A percentile compares a stretch with the other conserved stretches of the same genome.
Evolutionary conservation across 345 rosid species (phyloP).

Genomic region (Eucalyptus tenuipes): DNA sequence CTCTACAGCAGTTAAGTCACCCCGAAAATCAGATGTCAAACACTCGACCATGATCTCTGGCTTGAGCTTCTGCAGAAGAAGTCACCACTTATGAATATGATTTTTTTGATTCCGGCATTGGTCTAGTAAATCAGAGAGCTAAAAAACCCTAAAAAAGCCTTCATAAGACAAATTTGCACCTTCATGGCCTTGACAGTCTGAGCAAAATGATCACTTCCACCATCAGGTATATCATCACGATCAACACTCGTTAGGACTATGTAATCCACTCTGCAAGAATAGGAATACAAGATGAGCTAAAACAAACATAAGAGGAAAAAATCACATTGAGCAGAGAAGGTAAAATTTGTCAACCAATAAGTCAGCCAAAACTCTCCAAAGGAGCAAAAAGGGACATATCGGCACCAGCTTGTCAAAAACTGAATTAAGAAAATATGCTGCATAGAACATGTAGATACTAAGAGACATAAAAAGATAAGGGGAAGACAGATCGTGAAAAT

Average conservation of each 20-base stretch:
- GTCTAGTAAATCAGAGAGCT: neutral
- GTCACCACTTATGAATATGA: neutral
- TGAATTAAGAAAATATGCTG: neutral
- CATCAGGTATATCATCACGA: slow-evolving; percentile 96
- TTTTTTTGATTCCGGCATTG: neutral
- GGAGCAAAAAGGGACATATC: neutral
- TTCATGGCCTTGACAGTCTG: slow-evolving; percentile 85
- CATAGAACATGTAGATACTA: neutral
- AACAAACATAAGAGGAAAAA: neutral
- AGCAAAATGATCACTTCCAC: slow-evolving; percentile 98
- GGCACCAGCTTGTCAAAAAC: neutral
- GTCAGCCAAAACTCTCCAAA: neutral
- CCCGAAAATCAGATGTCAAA: slow-evolving; percentile 92
- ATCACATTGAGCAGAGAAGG: neutral
- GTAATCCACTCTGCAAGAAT: slow-evolving; percentile 69
- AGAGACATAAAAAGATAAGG: neutral
- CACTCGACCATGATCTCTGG: slow-evolving; percentile 97
- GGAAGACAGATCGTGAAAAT: neutral
- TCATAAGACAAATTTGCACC: slow-evolving; percentile 18
- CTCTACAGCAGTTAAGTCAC: slow-evolving; percentile 81
- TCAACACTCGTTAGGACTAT: slow-evolving; percentile 97
- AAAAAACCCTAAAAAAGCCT: neutral
- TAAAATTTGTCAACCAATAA: neutral
- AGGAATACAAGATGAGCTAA: neutral
- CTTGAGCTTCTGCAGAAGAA: slow-evolving; percentile 53